Percentiles rank a stretch among this genome's conserved stretches.
Evolutionary conservation across 768 basidiomycete genomes (phyloP).

Genomic region (Chalciporus chontae): DNA sequence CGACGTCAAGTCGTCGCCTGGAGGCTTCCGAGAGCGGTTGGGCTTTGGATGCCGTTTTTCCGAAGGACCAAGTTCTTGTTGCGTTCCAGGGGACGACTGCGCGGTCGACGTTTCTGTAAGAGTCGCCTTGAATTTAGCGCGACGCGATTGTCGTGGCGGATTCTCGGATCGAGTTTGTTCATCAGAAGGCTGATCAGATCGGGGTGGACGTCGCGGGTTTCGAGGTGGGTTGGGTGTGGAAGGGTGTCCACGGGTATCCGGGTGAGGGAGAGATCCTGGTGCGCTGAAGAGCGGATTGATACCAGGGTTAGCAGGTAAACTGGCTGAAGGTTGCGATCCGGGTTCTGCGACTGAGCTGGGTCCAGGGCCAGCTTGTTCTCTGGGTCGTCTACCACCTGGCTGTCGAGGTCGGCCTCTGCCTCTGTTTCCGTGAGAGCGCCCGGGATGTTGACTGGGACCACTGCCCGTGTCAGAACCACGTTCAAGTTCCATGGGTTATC

Average conservation of each 20-base stretch:
- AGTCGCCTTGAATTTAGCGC: constrained; percentile 34
- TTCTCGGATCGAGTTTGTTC: background rate
- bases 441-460: background rate
- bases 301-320: background rate
- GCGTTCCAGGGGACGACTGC: background rate
- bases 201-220: constrained; percentile 1
- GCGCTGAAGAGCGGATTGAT: background rate
- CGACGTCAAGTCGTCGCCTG: constrained; percentile 68
- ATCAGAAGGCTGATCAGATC: background rate
- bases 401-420: constrained; percentile 4
- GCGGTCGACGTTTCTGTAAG: constrained; percentile 26
- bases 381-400: background rate
- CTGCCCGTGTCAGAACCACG: background rate
- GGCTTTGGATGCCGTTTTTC: constrained; percentile 9
- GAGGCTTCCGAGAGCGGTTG: constrained; percentile 10
- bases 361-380: background rate
- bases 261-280: background rate
- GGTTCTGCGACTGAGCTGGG: background rate
- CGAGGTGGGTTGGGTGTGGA: background rate
- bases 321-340: background rate
- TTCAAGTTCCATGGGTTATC: constrained; percentile 12
- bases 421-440: constrained; percentile 1
- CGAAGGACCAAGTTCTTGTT: background rate
- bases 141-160: constrained; percentile 25
- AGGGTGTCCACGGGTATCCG: background rate